phyloP scores from a whole-genome alignment of 139 green algal genomes.

The Yamagishiella unicocca region DNA sequence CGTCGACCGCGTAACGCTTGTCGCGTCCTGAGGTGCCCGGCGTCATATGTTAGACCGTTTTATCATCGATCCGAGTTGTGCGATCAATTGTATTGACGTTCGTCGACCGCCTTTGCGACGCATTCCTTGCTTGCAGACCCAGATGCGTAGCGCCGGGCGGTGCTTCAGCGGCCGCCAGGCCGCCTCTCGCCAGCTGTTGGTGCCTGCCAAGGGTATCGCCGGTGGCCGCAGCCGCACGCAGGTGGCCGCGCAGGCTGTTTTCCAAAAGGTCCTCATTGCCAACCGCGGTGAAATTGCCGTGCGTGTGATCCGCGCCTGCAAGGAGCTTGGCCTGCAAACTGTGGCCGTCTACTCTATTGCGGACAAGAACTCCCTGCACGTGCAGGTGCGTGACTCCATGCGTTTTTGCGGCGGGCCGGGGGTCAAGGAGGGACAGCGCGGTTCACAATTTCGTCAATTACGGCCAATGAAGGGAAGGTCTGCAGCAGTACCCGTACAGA shows the following conservation, averaged over 20 bases:
- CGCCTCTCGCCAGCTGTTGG: conserved; percentile 7
- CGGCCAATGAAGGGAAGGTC: no score
- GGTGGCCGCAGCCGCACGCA: conserved; percentile 14
- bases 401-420: no score
- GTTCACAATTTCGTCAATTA: no score
- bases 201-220: conserved; percentile 38
- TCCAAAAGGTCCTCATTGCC: conserved; percentile 88
- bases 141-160: conserved; percentile 12
- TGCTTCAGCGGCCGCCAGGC: conserved; percentile 40
- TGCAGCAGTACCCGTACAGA: no score
- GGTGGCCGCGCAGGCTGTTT: conserved; percentile 29
- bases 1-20: neutral
- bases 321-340: conserved; percentile 92
- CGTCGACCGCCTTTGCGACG: no score
- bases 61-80: no score
- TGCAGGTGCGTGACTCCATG: conserved; percentile 83
- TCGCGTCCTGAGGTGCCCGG: no score
- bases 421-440: no score
- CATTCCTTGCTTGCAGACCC: conserved; percentile 32
- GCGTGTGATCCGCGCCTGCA: conserved; percentile 93
- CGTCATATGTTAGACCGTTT: no score
- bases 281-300: conserved; percentile 96
- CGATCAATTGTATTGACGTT: no score
- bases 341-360: conserved; percentile 93
- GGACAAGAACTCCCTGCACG: conserved; percentile 90